phyloP scores from a whole-genome alignment of 1,284 basidiomycete genomes.

The Somion occarium region DNA sequence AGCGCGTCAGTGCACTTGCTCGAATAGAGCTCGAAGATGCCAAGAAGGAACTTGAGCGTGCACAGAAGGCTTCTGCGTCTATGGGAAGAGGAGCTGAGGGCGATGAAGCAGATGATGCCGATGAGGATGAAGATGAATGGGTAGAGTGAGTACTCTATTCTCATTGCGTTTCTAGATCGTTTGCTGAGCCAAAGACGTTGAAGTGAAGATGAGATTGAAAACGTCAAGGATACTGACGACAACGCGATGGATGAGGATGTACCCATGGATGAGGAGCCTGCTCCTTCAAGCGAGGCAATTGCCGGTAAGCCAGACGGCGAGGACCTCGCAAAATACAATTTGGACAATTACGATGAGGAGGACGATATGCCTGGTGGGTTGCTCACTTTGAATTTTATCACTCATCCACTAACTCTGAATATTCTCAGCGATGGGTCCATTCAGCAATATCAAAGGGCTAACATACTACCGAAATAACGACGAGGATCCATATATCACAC shows the following conservation, averaged over 20 bases:
- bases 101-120: conserved; percentile 45
- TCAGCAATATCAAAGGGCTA: conserved; percentile 95
- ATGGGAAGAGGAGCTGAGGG: conserved; percentile 69
- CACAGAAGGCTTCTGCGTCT: conserved; percentile 70
- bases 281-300: background rate
- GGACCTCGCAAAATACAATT: conserved; percentile 87
- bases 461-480: conserved; percentile 89
- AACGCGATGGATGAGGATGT: conserved; percentile 68
- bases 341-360: conserved; percentile 94
- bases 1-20: conserved; percentile 86
- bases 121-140: conserved; percentile 56
- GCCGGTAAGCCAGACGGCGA: conserved; percentile 45
- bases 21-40: conserved; percentile 88
- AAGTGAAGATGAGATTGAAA: conserved; percentile 37
- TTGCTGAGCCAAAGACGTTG: conserved; percentile 11
- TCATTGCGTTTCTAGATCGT: conserved; percentile 8
- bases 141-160: conserved; percentile 67
- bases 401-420: conserved; percentile 5
- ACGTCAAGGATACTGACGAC: background rate
- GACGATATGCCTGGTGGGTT: conserved; percentile 55
- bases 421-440: conserved; percentile 74
- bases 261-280: conserved; percentile 27
- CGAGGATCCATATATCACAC: conserved; percentile 96
- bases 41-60: conserved; percentile 77
- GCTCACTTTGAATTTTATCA: background rate